Conservation (phyloP, 345 rosid species). For the Citrus mangshanensis region DNA sequence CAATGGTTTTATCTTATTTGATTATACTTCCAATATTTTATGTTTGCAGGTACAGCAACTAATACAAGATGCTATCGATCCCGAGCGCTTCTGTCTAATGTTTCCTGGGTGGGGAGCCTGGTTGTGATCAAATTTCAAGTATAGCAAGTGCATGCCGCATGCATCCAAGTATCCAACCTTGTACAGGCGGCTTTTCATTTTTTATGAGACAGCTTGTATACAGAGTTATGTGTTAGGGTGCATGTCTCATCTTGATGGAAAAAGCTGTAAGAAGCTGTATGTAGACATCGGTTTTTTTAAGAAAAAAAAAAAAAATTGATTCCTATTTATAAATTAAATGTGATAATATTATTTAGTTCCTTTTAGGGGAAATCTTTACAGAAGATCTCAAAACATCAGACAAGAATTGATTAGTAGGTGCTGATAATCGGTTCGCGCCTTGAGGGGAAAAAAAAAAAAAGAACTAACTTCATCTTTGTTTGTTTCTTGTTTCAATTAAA, state of each 20-base stretch:
- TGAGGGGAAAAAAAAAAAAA: too few species aligned
- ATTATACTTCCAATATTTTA: background rate
- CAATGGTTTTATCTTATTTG: background rate
- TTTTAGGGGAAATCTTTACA: too few species aligned
- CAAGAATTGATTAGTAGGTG: too few species aligned
- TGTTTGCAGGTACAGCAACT: conserved; percentile 81
- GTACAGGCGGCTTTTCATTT: conserved; percentile 11
- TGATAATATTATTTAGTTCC: too few species aligned
- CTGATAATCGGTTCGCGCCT: too few species aligned
- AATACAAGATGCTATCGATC: conserved; percentile 87
- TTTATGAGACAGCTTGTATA: background rate
- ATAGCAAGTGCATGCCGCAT: background rate
- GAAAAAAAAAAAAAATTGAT: too few species aligned
- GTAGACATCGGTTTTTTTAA: background rate
- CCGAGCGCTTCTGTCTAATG: conserved; percentile 83
- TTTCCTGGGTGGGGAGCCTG: conserved; percentile 98
- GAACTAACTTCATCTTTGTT: too few species aligned
- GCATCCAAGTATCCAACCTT: conserved; percentile 10
- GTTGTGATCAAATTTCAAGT: conserved; percentile 35
- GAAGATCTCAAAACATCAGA: too few species aligned
- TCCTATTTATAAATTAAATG: background rate
- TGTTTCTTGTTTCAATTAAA: too few species aligned
- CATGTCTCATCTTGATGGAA: background rate
- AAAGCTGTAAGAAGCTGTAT: background rate
- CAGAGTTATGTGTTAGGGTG: background rate